Conservation (phyloP, 148 eudicot species). For the Diospyros kaki region DNA sequence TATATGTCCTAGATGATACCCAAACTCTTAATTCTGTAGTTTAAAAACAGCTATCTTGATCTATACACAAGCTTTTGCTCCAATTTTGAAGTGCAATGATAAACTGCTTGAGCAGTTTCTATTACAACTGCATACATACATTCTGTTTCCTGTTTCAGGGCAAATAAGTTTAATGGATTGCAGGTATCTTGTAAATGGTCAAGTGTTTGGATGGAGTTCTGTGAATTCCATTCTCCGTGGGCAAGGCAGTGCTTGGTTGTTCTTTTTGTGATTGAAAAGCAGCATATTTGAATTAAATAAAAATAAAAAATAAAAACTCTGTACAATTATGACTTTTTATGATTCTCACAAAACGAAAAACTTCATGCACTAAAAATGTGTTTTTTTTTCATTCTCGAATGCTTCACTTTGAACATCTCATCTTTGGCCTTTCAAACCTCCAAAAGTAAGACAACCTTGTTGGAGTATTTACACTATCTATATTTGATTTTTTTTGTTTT, state of each 20-base stretch:
- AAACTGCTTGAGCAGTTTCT: neutral
- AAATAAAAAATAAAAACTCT: too few species aligned
- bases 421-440: neutral
- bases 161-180: neutral
- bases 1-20: neutral
- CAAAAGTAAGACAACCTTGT: neutral
- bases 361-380: neutral
- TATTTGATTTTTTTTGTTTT: neutral
- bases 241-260: too few species aligned
- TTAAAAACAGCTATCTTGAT: neutral
- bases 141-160: neutral
- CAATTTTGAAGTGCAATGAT: neutral
- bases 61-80: conserved; percentile 2
- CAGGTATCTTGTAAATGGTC: neutral
- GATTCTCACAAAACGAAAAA: neutral
- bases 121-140: neutral
- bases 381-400: neutral
- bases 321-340: too few species aligned
- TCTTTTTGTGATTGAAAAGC: too few species aligned
- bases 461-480: neutral
- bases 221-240: too few species aligned
- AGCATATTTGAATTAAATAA: too few species aligned
- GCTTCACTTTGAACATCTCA: neutral
- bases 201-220: too few species aligned
- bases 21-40: neutral